phyloP scores from a whole-genome alignment of 768 basidiomycete genomes.

The Cytidiella melzeri region DNA sequence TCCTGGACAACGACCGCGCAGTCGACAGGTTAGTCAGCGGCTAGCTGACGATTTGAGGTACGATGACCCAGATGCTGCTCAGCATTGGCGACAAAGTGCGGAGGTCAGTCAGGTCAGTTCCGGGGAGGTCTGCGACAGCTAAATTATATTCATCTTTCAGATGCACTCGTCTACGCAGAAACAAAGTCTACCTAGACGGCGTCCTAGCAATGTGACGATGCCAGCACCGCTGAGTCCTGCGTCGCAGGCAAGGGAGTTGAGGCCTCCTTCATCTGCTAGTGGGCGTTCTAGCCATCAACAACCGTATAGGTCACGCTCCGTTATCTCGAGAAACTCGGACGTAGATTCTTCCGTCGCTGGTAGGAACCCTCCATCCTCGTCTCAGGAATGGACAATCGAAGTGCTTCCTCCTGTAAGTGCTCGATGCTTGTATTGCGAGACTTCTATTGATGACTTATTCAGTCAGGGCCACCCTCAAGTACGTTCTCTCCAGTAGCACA shows the following conservation, averaged over 20 bases:
- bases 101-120: constrained; percentile 7
- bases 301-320: background rate
- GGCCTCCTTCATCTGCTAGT: background rate
- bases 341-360: background rate
- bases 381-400: constrained; percentile 10
- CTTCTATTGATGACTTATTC: background rate
- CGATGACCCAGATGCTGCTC: constrained; percentile 16
- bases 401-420: constrained; percentile 22
- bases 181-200: background rate
- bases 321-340: background rate
- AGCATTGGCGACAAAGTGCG: constrained; percentile 16
- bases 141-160: background rate
- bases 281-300: background rate
- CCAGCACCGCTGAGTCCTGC: constrained; percentile 5
- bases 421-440: background rate
- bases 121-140: background rate
- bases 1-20: constrained; percentile 5
- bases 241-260: background rate
- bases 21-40: constrained; percentile 8
- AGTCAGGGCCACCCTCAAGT: constrained; percentile 18
- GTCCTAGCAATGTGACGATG: constrained; percentile 6
- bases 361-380: background rate
- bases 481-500: constrained; percentile 11
- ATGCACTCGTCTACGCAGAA: constrained; percentile 1
- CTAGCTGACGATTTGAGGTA: constrained; percentile 18